A percentile compares a stretch with the other conserved stretches of the same genome.
These are phyloP conservation scores for Fusarium ramigenum DNA, from an alignment of 2,329 filamentous ascomycete genomes.

Conservation along the genomic window DNA sequence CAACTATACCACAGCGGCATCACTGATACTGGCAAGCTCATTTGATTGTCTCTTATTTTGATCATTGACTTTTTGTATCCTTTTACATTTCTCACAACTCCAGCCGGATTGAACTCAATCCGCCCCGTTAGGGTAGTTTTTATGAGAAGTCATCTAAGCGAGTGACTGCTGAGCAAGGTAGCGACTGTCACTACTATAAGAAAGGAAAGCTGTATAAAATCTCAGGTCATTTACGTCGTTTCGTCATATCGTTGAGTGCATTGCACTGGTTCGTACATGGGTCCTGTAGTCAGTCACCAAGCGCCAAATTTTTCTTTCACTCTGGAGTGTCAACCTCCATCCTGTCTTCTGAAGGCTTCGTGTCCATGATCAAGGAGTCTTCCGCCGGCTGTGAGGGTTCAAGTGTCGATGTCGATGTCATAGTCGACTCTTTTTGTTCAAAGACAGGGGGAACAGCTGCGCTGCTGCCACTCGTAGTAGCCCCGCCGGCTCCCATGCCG, in stretches of 20 bases:
- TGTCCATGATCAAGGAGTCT: slow-evolving; percentile 38
- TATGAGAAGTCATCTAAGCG: slow-evolving; percentile 32
- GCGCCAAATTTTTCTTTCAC: slow-evolving; percentile 10
- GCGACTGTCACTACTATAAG: slow-evolving; percentile 33
- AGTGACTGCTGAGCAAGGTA: slow-evolving; percentile 34
- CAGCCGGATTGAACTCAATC: slow-evolving; percentile 9
- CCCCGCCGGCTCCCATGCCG: slow-evolving; percentile 32
- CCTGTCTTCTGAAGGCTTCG: slow-evolving; percentile 40
- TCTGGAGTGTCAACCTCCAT: slow-evolving; percentile 42
- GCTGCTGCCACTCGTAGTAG: slow-evolving; percentile 28
- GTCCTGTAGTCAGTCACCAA: slow-evolving; percentile 23
- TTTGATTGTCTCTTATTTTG: slow-evolving; percentile 4
- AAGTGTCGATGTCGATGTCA: slow-evolving; percentile 30
- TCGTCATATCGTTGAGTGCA: slow-evolving; percentile 37
- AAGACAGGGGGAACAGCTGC: slow-evolving; percentile 18
- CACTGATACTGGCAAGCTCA: background rate
- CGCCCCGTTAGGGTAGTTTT: background rate
- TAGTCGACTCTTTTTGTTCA: slow-evolving; percentile 43
- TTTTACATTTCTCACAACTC: slow-evolving; percentile 16
- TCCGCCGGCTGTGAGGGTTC: slow-evolving; percentile 38
- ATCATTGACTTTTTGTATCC: slow-evolving; percentile 20
- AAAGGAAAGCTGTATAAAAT: slow-evolving; percentile 34
- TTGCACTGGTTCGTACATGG: slow-evolving; percentile 32
- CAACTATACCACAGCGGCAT: background rate
- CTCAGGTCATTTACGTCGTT: slow-evolving; percentile 43